Evolutionary conservation across 148 eudicot genomes (phyloP), one percentile per base, ranked within the genome.

Genomic region (Chenopodium album): DNA sequence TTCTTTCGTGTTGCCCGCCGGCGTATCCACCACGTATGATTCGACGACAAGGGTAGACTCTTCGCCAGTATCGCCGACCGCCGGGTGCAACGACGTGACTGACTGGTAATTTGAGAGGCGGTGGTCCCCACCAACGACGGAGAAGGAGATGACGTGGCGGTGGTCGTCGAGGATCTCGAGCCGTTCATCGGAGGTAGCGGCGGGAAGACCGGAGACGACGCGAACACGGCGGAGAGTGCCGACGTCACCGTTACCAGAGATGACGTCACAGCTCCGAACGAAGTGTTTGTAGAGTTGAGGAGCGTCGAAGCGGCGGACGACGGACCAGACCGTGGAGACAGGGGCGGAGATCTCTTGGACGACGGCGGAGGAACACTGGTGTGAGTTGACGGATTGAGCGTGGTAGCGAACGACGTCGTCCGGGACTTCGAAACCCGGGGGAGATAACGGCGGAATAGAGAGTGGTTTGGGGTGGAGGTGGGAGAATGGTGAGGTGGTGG

Each of bases 231-330:
- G 85, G 62, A 93, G 88, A 41, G 92, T 88, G 31, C 97, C 97
- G 64, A 91, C 91, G 52, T 87, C 89, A 37, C 92, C 91, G 71
- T 88, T 77, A 0, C 90, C 93, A 80, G 88, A 71, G 64, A 92
- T 81, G 75, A 92, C 88, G 90, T 89, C 90, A 80, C 97, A 92
- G 88, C 92, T 91, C 67, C 91, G 91, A 66, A 92, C 92, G 86
- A 92, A 92, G 87, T 92, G 94, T 56, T 92, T 92, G 86, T 92
- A 92, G 0, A 92, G 84, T 32, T 92, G 97, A 0, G 97, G 97
- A 64, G 90, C 87, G 85, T 92, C 97, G 90, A 92, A 92, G 64
- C 97, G 92, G 76, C 97, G 97, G 77, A 92, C 85, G 80, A 91
- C 90, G 54, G 97, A 81, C 97, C 97, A 92, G 8, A 90, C 97